phyloP scores from a whole-genome alignment of 306 rosid genomes.

The Albizia julibrissin region DNA sequence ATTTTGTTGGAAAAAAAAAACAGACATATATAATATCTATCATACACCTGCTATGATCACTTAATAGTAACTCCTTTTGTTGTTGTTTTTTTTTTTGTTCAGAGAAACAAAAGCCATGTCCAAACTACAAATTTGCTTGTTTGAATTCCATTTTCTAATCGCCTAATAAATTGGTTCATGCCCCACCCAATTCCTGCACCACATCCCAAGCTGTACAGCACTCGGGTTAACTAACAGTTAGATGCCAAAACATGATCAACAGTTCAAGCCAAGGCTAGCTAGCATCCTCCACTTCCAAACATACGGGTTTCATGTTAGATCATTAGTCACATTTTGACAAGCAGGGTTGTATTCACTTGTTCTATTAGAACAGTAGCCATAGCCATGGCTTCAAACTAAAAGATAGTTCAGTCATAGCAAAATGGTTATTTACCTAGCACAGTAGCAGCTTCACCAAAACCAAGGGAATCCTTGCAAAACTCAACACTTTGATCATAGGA shows the following conservation, averaged over 20 bases:
- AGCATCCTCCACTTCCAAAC: neutral
- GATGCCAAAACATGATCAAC: neutral
- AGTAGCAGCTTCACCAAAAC: conserved; percentile 84
- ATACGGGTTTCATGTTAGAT: neutral
- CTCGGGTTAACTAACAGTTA: neutral
- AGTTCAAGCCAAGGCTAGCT: neutral
- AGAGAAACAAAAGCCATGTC: neutral
- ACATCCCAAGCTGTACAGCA: neutral
- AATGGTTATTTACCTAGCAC: conserved; percentile 53
- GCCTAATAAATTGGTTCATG: neutral
- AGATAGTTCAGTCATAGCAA: neutral
- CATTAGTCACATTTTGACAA: neutral
- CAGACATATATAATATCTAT: neutral
- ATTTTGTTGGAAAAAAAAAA: neutral
- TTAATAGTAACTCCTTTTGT: neutral
- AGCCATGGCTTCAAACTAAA: neutral
- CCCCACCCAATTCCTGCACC: neutral
- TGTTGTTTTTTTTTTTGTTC: neutral
- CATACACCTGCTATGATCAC: neutral
- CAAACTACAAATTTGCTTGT: neutral
- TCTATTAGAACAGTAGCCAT: neutral
- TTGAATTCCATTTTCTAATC: neutral
- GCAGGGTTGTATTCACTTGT: neutral
- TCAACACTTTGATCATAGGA: conserved; percentile 97
- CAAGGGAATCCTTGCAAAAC: conserved; percentile 82